Conservation (phyloP, 179 eudicot species). For the Vitellaria paradoxa region DNA sequence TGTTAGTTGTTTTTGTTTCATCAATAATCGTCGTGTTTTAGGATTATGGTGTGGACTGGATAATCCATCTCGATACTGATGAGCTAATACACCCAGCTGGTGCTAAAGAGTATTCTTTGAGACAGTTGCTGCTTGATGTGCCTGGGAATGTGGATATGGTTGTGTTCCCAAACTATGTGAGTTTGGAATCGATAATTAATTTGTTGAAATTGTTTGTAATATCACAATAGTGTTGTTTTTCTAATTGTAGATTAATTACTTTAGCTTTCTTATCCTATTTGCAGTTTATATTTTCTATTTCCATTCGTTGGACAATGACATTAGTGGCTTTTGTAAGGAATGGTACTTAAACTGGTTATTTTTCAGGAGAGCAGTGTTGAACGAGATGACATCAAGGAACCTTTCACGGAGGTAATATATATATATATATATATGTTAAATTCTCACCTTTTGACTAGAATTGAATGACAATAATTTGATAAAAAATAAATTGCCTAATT, state of each 20-base stretch:
- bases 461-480: no score
- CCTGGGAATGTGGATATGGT: slow-evolving; percentile 88
- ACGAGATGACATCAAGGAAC: slow-evolving; percentile 77
- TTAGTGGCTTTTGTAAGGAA: not conserved
- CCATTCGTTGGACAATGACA: not conserved
- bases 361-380: slow-evolving; percentile 86
- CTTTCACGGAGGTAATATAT: slow-evolving; percentile 69
- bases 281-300: not conserved
- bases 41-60: slow-evolving; percentile 82
- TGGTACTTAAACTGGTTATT: not conserved
- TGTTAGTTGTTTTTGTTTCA: not conserved
- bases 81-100: slow-evolving; percentile 89
- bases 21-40: slow-evolving; percentile 9
- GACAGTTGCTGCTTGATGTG: slow-evolving; percentile 68
- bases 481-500: no score
- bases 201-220: not conserved
- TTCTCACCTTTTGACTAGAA: no score
- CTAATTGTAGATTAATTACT: not conserved
- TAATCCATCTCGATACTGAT: slow-evolving; percentile 89
- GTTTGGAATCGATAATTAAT: slow-evolving; percentile 23
- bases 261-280: not conserved
- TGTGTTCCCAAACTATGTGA: slow-evolving; percentile 82
- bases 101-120: slow-evolving; percentile 76
- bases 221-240: not conserved
- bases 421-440: not conserved